Percentiles rank a stretch among this genome's conserved stretches.
phyloP scores from a whole-genome alignment of 352 stramenopile genomes.

The Globisporangium canariense region DNA sequence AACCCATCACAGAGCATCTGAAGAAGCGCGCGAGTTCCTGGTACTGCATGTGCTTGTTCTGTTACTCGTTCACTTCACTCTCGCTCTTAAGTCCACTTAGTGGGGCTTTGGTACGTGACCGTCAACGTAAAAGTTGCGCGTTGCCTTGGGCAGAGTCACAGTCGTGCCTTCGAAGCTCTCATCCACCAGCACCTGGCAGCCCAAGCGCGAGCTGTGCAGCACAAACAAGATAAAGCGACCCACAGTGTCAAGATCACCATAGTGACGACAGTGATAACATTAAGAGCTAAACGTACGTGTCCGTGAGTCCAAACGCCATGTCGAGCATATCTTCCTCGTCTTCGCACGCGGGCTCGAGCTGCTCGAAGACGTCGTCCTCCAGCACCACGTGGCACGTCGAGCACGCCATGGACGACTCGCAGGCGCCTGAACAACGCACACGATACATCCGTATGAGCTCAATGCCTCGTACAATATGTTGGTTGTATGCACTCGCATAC shows the following conservation, averaged over 20 bases:
- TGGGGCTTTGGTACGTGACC: slow-evolving; percentile 96
- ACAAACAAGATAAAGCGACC: neutral
- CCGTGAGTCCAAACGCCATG: slow-evolving; percentile 97
- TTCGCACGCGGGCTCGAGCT: slow-evolving; percentile 89
- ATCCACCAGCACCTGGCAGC: slow-evolving; percentile 89
- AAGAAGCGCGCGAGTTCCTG: neutral
- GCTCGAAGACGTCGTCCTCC: slow-evolving; percentile 89
- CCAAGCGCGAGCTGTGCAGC: slow-evolving; percentile 75
- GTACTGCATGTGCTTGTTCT: neutral
- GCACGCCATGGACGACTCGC: slow-evolving; percentile 95
- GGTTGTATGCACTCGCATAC: slow-evolving; percentile 18
- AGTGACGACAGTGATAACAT: neutral
- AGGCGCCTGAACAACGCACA: slow-evolving; percentile 58
- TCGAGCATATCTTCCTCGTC: slow-evolving; percentile 99
- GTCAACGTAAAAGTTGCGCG: slow-evolving; percentile 99
- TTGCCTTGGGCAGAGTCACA: slow-evolving; percentile 93
- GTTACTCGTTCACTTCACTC: neutral
- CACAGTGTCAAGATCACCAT: neutral
- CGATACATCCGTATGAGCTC: slow-evolving; percentile 22
- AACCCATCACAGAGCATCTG: neutral
- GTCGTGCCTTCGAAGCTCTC: slow-evolving; percentile 88
- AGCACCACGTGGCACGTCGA: slow-evolving; percentile 99
- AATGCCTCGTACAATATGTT: neutral
- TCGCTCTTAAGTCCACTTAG: slow-evolving; percentile 33
- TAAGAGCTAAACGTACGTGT: slow-evolving; percentile 65